A percentile compares a stretch with the other conserved stretches of the same genome.
phyloP scores from a whole-genome alignment of 768 basidiomycete species.

The Rhizopogon rudus region DNA sequence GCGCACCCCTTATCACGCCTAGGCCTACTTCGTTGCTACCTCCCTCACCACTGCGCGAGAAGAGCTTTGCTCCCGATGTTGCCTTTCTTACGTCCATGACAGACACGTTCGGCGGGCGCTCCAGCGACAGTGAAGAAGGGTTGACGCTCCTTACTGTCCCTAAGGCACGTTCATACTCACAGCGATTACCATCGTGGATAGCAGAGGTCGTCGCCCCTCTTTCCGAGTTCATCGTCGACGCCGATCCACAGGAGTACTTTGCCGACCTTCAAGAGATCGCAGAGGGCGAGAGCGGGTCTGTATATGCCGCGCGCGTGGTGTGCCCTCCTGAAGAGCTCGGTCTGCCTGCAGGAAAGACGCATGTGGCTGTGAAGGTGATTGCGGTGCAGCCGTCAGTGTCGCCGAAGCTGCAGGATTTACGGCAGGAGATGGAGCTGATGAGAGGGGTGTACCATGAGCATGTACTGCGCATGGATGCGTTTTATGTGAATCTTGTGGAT shows the following conservation, averaged over 20 bases:
- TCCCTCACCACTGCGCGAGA: slow-evolving; percentile 12
- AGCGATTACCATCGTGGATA: slow-evolving; percentile 59
- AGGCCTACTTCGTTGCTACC: slow-evolving; percentile 20
- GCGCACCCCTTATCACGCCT: slow-evolving; percentile 13
- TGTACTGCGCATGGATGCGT: slow-evolving; percentile 59
- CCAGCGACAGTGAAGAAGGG: slow-evolving; percentile 3
- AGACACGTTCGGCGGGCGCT: slow-evolving; percentile 35
- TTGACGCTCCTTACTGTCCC: slow-evolving; percentile 15
- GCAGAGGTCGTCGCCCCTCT: slow-evolving; percentile 54
- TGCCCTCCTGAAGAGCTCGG: slow-evolving; percentile 7
- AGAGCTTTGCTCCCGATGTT: slow-evolving; percentile 18
- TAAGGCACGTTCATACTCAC: slow-evolving; percentile 37
- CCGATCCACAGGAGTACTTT: slow-evolving; percentile 63
- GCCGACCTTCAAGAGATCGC: slow-evolving; percentile 72
- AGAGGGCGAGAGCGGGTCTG: slow-evolving; percentile 78
- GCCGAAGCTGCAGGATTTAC: slow-evolving; percentile 59
- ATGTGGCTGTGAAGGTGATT: slow-evolving; percentile 67
- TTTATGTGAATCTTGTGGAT: slow-evolving; percentile 59
- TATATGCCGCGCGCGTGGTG: slow-evolving; percentile 42
- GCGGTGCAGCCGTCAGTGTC: slow-evolving; percentile 33
- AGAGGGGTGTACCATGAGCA: slow-evolving; percentile 54
- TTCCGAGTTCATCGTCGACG: slow-evolving; percentile 57
- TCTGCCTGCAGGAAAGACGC: slow-evolving; percentile 23
- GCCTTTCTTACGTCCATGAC: slow-evolving; percentile 24
- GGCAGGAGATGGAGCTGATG: slow-evolving; percentile 58